A percentile compares a stretch with the other conserved stretches of the same genome.
Evolutionary conservation across 331 rosid genomes (phyloP).

Genomic region (Rhamnella rubrinervis): DNA sequence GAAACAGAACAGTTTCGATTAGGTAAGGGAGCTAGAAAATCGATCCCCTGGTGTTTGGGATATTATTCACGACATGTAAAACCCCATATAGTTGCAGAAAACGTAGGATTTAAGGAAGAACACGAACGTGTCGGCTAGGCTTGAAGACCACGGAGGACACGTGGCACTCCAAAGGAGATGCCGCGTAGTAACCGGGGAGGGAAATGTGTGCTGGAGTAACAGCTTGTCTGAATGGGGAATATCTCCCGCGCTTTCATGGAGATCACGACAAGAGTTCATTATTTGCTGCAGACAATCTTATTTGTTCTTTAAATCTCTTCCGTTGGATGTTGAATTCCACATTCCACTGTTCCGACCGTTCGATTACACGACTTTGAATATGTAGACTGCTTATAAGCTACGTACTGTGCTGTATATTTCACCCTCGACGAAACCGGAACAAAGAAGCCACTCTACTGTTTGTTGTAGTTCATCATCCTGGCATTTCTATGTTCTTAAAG

Average conservation of each 20-base stretch:
- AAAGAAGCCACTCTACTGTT: background rate
- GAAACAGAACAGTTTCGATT: background rate
- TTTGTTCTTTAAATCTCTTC: background rate
- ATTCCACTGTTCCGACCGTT: too few relatives aligned
- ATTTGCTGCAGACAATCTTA: background rate
- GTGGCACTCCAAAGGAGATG: background rate
- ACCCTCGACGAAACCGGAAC: too few relatives aligned
- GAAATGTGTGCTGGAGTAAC: background rate
- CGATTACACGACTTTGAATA: too few relatives aligned
- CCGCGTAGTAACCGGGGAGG: constrained; percentile 40
- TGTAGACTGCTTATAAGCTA: too few relatives aligned
- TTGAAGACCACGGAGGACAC: too few relatives aligned
- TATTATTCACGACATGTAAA: background rate
- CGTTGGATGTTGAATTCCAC: background rate
- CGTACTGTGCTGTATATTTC: too few relatives aligned
- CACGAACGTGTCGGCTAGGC: background rate
- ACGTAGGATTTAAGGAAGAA: constrained; percentile 15
- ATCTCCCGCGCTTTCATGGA: background rate
- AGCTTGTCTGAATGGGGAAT: background rate
- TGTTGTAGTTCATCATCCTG: background rate
- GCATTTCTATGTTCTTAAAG: constrained; percentile 1
- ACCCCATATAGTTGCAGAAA: background rate
- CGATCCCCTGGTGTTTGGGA: background rate
- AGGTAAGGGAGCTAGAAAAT: background rate
- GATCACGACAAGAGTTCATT: background rate